phyloP scores from a whole-genome alignment of 2,329 filamentous ascomycete species.

The Claviceps humidiphila region DNA sequence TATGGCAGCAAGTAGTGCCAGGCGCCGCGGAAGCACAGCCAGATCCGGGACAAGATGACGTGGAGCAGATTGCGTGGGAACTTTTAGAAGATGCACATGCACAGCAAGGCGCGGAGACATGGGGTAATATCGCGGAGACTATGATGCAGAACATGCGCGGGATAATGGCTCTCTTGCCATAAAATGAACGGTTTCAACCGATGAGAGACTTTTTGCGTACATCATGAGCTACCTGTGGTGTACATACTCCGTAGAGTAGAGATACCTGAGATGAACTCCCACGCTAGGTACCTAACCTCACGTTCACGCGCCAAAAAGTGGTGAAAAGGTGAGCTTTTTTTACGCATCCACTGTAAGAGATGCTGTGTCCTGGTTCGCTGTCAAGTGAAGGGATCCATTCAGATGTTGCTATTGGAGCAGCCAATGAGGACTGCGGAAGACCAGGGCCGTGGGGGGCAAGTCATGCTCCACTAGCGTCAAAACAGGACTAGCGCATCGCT shows the following conservation, averaged over 20 bases:
- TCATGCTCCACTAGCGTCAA: constrained; percentile 14
- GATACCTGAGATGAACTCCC: too few relatives aligned
- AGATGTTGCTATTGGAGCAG: background rate
- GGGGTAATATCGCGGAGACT: constrained; percentile 18
- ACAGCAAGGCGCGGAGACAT: constrained; percentile 13
- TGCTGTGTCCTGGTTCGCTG: background rate
- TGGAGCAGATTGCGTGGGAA: constrained; percentile 21
- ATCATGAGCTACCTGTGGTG: too few relatives aligned
- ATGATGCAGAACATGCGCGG: constrained; percentile 15
- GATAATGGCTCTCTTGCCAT: constrained; percentile 12
- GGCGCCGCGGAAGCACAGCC: constrained; percentile 1
- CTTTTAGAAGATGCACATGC: constrained; percentile 16
- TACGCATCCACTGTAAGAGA: too few relatives aligned
- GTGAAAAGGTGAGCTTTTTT: too few relatives aligned
- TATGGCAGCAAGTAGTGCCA: constrained; percentile 18
- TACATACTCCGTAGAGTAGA: too few relatives aligned
- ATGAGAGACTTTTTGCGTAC: background rate
- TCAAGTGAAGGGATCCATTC: background rate
- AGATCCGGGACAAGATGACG: constrained; percentile 10
- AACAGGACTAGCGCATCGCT: constrained; percentile 19
- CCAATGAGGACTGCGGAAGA: background rate
- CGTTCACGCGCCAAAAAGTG: too few relatives aligned
- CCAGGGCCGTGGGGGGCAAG: constrained; percentile 20
- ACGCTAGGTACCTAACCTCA: background rate
- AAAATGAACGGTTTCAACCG: background rate